phyloP scores from a whole-genome alignment of 208 protist species.

The Spironucleus salmonicida region DNA sequence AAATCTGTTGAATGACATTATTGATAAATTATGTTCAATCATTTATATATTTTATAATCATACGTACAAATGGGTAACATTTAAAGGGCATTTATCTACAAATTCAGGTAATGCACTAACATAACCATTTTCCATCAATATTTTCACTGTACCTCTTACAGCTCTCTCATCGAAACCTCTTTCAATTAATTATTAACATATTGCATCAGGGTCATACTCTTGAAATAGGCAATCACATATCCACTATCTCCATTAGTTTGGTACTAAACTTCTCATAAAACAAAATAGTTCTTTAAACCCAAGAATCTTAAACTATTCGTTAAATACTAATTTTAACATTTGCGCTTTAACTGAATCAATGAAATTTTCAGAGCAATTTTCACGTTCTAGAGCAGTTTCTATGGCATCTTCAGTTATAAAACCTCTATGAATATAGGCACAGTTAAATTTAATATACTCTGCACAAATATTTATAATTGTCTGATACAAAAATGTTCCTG shows the following conservation, averaged over 20 bases:
- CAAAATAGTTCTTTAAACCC: constrained; percentile 13
- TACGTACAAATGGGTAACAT: constrained; percentile 19
- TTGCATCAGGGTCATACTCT: not conserved
- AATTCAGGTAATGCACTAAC: constrained; percentile 5
- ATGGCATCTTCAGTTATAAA: constrained; percentile 23
- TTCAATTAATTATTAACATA: not conserved
- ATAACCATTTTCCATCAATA: not conserved
- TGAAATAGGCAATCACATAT: constrained; percentile 8
- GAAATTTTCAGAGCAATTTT: not conserved
- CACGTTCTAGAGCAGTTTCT: constrained; percentile 14
- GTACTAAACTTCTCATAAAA: constrained; percentile 17
- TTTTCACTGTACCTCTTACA: not conserved
- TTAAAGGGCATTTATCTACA: constrained; percentile 5
- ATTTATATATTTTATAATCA: too few relatives aligned
- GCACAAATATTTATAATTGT: not conserved
- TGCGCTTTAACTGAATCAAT: not conserved
- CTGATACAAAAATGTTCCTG: not conserved
- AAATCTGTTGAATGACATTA: too few relatives aligned
- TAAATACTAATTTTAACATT: not conserved
- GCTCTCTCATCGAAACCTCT: constrained; percentile 1
- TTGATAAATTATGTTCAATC: too few relatives aligned
- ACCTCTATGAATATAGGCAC: constrained; percentile 22
- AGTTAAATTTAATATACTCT: constrained; percentile 31
- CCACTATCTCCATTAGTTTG: constrained; percentile 25
- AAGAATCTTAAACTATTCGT: constrained; percentile 3